A percentile compares a stretch with the other conserved stretches of the same genome.
Conservation (phyloP, 441 rosid genomes). For the Biscutella auriculata region DNA sequence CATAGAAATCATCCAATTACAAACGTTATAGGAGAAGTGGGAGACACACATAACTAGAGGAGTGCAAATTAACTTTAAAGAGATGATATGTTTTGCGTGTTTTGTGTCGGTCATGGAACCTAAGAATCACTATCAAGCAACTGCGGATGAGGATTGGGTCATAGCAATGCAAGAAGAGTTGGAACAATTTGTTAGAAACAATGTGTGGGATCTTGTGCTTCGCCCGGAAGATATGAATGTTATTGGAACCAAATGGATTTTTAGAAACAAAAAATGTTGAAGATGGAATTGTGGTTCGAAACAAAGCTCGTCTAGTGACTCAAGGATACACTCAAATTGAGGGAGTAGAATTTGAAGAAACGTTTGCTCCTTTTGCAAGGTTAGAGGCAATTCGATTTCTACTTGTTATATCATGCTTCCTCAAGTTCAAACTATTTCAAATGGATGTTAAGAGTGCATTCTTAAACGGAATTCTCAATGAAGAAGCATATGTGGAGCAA, state of each 20-base stretch:
- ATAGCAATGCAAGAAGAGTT: neutral
- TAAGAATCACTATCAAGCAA: neutral
- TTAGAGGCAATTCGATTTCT: no score
- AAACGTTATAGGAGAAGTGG: no score
- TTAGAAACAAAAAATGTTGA: neutral
- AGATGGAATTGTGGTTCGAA: fast-evolving
- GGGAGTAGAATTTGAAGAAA: neutral
- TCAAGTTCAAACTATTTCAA: no score
- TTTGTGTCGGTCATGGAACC: neutral
- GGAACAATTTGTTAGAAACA: neutral
- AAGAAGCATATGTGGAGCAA: no score
- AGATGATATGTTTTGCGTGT: neutral
- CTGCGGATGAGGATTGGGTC: neutral
- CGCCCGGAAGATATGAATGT: neutral
- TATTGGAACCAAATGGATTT: neutral
- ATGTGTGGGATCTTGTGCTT: neutral
- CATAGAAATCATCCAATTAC: no score
- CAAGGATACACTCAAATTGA: neutral
- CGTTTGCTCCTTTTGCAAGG: neutral
- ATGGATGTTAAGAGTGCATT: no score
- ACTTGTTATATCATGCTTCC: no score
- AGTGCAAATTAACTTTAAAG: no score
- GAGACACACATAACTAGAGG: no score
- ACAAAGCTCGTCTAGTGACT: neutral
- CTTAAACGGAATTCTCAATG: no score